Base-by-base conservation (phyloP, 2,329 filamentous ascomycete genomes). In the Helicocarpus griseus region DNA sequence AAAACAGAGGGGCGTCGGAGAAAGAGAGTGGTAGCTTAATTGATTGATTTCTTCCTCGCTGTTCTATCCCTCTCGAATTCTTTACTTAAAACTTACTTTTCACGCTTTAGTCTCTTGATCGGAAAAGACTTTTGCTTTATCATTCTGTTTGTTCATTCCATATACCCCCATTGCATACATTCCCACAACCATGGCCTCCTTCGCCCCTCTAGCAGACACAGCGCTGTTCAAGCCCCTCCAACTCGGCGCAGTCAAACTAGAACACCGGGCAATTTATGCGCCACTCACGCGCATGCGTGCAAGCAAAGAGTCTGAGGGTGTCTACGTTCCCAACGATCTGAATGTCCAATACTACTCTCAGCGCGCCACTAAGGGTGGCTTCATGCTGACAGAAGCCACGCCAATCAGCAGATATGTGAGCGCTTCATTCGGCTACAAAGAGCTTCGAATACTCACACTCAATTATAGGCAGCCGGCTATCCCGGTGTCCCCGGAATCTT, bases 401-500 rank as follows among this genome's bases (percentile, higher is more conserved):
- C 73, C 73, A 66, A 79, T 70, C n/a, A 47, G 44, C 19, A 28
- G 44, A 47, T 35, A 35, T 47, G 44, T 36, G 24, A 46, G 43
- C 9, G 5, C 3, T 24, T 11, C 6, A 35, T 14, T 35, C n/a
- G 31, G 4, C 29, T 22, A 22, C 43, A 11, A 33, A 46, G 60
- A 58, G n/a, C n/a, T n/a, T n/a, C n/a, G n/a, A n/a, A n/a, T n/a
- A n/a, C n/a, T n/a, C n/a, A n/a, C n/a, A n/a, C n/a, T n/a, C n/a
- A n/a, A n/a, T n/a, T 66, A 5, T 68, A 70, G 57, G 72, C 67
- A 35, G 74, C 74, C 41, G 72, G 76, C 43, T 75, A 73, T 57
- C 66, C 66, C 36, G 76, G 79, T 54, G 70, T 76, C 2, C 81
- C 83, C 0, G 81, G 80, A 22, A 79, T 83, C 59, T 83, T 73